Base-by-base conservation (phyloP, 176 grass and related monocot genomes). In the Rhynchospora tenuis region DNA sequence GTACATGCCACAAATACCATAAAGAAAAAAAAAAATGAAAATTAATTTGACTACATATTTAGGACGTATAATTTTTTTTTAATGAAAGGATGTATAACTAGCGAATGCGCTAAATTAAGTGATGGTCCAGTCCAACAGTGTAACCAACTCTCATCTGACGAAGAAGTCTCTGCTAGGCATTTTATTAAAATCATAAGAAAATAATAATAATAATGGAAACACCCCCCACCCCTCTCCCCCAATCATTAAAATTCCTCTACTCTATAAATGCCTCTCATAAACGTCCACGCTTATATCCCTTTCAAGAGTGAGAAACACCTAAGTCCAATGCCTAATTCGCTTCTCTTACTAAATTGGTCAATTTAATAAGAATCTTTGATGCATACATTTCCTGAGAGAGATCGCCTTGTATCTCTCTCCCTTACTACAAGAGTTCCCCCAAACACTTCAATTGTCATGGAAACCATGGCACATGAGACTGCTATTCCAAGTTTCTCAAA, bases 401-500 rank as follows among this genome's bases (percentile, higher is more conserved):
- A 81, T 58, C 14, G 45, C 12, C 38, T 72, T 64, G 0, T 50
- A 43, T 51, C 38, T 82, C 60, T 52, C 66, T 85, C 5, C 2
- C 9, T 63, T 57, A 62, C 20, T 82, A 64, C 23, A 79, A 75
- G 89, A 89, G 92, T 91, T 94, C 59, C 10, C 81, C 92, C 89
- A 91, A 88, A 91, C 92, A 94, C 92, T 94, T 94, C 91, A 91
- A 52, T 70, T 50, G 20, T 58, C 77, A 88, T 83, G 69, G 78
- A 88, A 16, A 38, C 48, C 52, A 71, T 88, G 86, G 66, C 50
- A 82, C 65, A 64, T 54, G 52, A 85, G 19, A 22, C 58, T 19
- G 52, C 9, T 58, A 38, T 76, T n/a, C 52, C 63, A 47, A 19
- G 16, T 20, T 64, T 62, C 64, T 57, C 75, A 52, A 86, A 56